A percentile compares a stretch with the other conserved stretches of the same genome.
Conservation (phyloP, 129 eudicot species). For the Artemisia annua region DNA sequence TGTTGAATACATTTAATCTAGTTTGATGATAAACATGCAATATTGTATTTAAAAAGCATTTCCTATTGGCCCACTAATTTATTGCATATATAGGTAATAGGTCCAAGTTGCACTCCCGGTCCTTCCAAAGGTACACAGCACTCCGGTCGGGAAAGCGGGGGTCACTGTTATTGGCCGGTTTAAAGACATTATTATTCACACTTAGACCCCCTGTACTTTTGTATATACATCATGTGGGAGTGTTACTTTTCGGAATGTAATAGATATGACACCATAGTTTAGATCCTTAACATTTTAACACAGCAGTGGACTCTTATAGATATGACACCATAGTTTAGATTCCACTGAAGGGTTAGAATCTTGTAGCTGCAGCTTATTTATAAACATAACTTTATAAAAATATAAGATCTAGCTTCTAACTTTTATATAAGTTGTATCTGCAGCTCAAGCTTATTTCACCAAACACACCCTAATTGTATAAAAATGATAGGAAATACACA, state of each 20-base stretch:
- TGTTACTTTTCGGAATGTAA: not conserved
- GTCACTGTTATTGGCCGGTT: slow-evolving; percentile 42
- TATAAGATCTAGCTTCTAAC: too few relatives aligned
- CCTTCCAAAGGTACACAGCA: slow-evolving; percentile 44
- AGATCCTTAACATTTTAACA: not conserved
- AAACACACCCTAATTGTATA: too few relatives aligned
- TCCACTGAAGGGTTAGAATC: too few relatives aligned
- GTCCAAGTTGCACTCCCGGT: slow-evolving; percentile 33
- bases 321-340: too few relatives aligned
- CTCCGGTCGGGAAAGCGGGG: slow-evolving; percentile 47
- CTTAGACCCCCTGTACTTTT: slow-evolving; percentile 14
- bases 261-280: not conserved
- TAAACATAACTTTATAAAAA: too few relatives aligned
- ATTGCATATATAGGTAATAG: slow-evolving; percentile 11
- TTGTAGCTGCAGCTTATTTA: too few relatives aligned
- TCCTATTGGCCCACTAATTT: slow-evolving; percentile 13
- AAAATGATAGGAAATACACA: too few relatives aligned
- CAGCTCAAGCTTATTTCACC: too few relatives aligned
- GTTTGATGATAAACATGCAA: not conserved
- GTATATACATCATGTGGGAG: not conserved
- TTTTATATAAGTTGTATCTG: too few relatives aligned
- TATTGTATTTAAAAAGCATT: not conserved
- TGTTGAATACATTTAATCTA: not conserved
- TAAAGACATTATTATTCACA: not conserved
- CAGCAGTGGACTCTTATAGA: too few relatives aligned